Base-by-base conservation (phyloP, 1,139 yeast species). In the Taphrina pruni region DNA sequence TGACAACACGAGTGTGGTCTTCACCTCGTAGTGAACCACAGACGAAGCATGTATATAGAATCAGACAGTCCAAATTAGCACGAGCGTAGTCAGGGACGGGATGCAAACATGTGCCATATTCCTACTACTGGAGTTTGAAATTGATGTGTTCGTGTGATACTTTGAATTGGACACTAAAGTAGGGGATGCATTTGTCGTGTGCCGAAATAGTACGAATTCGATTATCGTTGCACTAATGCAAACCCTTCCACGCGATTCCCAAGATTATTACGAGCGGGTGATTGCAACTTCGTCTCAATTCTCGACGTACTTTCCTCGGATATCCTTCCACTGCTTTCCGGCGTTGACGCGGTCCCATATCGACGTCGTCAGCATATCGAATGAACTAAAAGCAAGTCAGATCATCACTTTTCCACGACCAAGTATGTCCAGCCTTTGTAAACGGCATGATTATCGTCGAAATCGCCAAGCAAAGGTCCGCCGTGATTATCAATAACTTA, bases 241-340 rank as follows among this genome's bases (percentile, higher is more conserved):
- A 4, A 26, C 4, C 32, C 32, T 26, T 26, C 32, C 32, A 26
- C 32, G 32, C 32, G 32, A 26, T 26, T 26, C 32, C 32, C 32
- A 26, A 26, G 32, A 26, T 26, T 26, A 26, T 26, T 26, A 26
- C 32, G 4, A 26, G 32, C 2, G 32, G 32, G 32, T 4, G 32
- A 26, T 26, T 11, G 43, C 43, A 9, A 39, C 48, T 17, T 17
- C n/a, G 8, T 35, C 26, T 39, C 36, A 58, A 45, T 61, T 56
- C 26, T 65, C 66, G 75, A 81, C 73, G 75, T 81, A 85, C 75
- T 84, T 85, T 74, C 82, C 83, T 83, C 89, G 90, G 79, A 94
- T 90, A 77, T 94, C 98, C 79, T 89, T 88, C 99, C 99, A 94
- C 83, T 92, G 91, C 84, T 94, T 94, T 77, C 98, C 99, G 79